Percentiles rank a stretch among this genome's conserved stretches.
phyloP scores from a whole-genome alignment of 352 stramenopile genomes.

The Phytophthora litchii region DNA sequence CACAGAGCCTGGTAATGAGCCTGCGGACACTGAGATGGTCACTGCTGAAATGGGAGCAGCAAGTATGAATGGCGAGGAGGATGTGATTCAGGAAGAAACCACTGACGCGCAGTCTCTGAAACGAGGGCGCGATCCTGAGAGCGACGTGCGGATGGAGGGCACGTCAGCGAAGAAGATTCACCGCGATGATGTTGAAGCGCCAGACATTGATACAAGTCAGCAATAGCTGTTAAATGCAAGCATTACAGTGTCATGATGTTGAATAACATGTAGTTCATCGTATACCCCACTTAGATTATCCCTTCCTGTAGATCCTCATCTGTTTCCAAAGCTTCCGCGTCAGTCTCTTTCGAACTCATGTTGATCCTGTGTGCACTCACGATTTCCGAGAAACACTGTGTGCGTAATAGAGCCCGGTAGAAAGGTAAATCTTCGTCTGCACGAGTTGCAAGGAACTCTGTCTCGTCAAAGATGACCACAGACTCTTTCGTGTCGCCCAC shows the following conservation, averaged over 20 bases:
- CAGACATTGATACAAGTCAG: slow-evolving; percentile 5
- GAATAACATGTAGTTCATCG: slow-evolving; percentile 12
- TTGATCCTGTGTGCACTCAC: slow-evolving; percentile 80
- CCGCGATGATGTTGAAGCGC: slow-evolving; percentile 11
- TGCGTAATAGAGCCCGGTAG: slow-evolving; percentile 70
- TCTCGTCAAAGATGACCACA: slow-evolving; percentile 89
- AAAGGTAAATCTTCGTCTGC: slow-evolving; percentile 63
- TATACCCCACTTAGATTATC: slow-evolving; percentile 41
- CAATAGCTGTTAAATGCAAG: slow-evolving; percentile 22
- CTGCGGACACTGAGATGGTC: slow-evolving; percentile 6
- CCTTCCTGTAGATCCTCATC: slow-evolving; percentile 54
- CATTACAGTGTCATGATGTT: slow-evolving; percentile 9
- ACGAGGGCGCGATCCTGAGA: slow-evolving; percentile 19
- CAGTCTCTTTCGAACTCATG: slow-evolving; percentile 42
- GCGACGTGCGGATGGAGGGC: slow-evolving; percentile 12
- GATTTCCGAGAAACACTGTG: slow-evolving; percentile 88
- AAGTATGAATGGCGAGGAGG: slow-evolving; percentile 12
- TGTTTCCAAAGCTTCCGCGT: slow-evolving; percentile 23
- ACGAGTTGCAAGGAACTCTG: slow-evolving; percentile 74
- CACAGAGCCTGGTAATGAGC: slow-evolving; percentile 8
- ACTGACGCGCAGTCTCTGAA: slow-evolving; percentile 23
- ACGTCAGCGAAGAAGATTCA: slow-evolving; percentile 38
- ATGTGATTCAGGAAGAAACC: neutral
- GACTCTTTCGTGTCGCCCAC: slow-evolving; percentile 88
- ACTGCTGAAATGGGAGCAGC: slow-evolving; percentile 16